These are phyloP conservation scores for Mycena epipterygia DNA, from an alignment of 768 basidiomycete species.

Conservation along the genomic window DNA sequence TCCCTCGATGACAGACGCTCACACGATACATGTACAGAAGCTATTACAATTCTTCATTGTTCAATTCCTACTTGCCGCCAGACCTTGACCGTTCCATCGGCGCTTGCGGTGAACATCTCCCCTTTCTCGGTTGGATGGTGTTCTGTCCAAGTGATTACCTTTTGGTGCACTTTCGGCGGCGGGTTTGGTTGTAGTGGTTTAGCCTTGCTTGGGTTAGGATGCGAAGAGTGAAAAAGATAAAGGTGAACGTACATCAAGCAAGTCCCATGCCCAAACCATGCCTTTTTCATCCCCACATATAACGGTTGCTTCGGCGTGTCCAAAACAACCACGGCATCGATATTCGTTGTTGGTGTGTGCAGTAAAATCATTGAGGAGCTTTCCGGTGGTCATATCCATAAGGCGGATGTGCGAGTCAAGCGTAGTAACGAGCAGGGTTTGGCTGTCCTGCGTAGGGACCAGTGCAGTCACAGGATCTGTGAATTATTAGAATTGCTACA, in stretches of 20 bases:
- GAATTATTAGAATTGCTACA: slow-evolving; percentile 14
- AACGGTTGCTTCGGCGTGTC: slow-evolving; percentile 84
- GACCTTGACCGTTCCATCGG: slow-evolving; percentile 92
- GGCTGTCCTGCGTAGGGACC: slow-evolving; percentile 81
- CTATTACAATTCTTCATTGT: background rate
- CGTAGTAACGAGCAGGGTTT: slow-evolving; percentile 85
- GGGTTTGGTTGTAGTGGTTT: slow-evolving; percentile 78
- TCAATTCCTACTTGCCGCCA: slow-evolving; percentile 70
- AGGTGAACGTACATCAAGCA: slow-evolving; percentile 77
- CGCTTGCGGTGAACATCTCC: slow-evolving; percentile 91
- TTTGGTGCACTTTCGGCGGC: slow-evolving; percentile 84
- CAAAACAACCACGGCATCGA: slow-evolving; percentile 86
- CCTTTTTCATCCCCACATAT: slow-evolving; percentile 94
- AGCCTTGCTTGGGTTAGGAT: slow-evolving; percentile 61
- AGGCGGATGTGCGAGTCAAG: slow-evolving; percentile 89
- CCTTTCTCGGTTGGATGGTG: slow-evolving; percentile 85
- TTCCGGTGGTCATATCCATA: slow-evolving; percentile 87
- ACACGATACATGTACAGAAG: slow-evolving; percentile 1
- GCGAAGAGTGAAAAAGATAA: slow-evolving; percentile 7
- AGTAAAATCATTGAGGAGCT: slow-evolving; percentile 85
- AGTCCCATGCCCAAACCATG: slow-evolving; percentile 91
- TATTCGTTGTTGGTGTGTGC: slow-evolving; percentile 85
- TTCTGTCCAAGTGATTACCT: slow-evolving; percentile 93
- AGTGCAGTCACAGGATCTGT: slow-evolving; percentile 91
- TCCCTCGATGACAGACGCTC: too few species aligned